These are phyloP conservation scores for Saprolegnia parasitica DNA, from an alignment of 352 stramenopile genomes.

Conservation along the genomic window DNA sequence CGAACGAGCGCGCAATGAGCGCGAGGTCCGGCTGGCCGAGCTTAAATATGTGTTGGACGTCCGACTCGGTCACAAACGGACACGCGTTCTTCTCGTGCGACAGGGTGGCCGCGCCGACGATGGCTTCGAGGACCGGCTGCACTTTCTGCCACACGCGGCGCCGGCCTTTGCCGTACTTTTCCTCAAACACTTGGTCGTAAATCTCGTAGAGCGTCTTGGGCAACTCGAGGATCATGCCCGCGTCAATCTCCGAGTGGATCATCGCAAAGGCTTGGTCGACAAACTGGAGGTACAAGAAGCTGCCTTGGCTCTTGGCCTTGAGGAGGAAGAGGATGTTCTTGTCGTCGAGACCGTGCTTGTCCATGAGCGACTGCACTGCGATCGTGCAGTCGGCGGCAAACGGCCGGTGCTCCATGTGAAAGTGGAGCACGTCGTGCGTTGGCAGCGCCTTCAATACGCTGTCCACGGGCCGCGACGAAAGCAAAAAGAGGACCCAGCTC, in stretches of 20 bases:
- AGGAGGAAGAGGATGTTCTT: constrained; percentile 36
- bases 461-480: constrained; percentile 63
- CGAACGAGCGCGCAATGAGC: constrained; percentile 65
- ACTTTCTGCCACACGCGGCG: constrained; percentile 75
- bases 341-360: constrained; percentile 5
- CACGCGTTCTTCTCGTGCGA: constrained; percentile 40
- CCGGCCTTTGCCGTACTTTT: constrained; percentile 77
- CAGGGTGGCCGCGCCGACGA: constrained; percentile 58
- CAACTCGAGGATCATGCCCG: constrained; percentile 58
- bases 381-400: constrained; percentile 21
- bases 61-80: constrained; percentile 56
- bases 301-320: constrained; percentile 62
- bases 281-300: constrained; percentile 78
- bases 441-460: constrained; percentile 55
- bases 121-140: constrained; percentile 63
- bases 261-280: constrained; percentile 62
- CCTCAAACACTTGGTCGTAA: constrained; percentile 80
- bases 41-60: constrained; percentile 54
- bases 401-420: constrained; percentile 29
- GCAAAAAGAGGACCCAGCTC: constrained; percentile 60
- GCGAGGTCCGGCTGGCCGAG: constrained; percentile 58
- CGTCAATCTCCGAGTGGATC: constrained; percentile 16
- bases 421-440: constrained; percentile 67
- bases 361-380: constrained; percentile 10
- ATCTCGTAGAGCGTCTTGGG: constrained; percentile 79